Base-by-base conservation (phyloP, 768 basidiomycete genomes). In the Crepidotus variabilis region DNA sequence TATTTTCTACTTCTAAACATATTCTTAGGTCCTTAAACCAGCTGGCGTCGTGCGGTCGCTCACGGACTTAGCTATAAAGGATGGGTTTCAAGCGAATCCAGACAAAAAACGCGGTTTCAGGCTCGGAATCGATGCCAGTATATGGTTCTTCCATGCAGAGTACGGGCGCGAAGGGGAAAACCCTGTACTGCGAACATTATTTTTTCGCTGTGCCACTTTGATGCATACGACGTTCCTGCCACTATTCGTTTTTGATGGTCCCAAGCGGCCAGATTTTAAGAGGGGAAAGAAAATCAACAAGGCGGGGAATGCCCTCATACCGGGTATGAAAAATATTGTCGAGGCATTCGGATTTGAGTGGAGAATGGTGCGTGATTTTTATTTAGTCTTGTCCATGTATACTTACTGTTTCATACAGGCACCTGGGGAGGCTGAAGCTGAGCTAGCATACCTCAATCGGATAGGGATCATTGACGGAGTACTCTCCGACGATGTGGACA, bases 381-480 rank as follows among this genome's bases (percentile, higher is more conserved):
- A 4, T 34, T 34, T 24, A 18, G 3, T 23, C 47, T 18, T 10
- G 39, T n/a, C 1, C 20, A 34, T 2, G 9, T 22, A 54, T 33
- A 18, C 34, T 16, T 68, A 71, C 62, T 65, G 57, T 65, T 68
- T 60, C 65, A 61, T 63, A 22, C 50, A 86, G 86, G 94, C 93
- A 14, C 94, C 94, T 6, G 94, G 92, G 16, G 95, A 97, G 71
- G 95, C 95, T 0, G 95, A 98, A 69, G 94, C 94, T 0, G 94
- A 96, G 65, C 77, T 98, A 2, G 94, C 94, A 0, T 87, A 90
- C 59, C 76, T 98, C 52, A 94, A 93, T 63, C 76, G 80, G 3
- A 81, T 86, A 45, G 92, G 92, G 2, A 69, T 89, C 52, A 89
- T 98, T 55, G 95, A 98, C 66, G 92, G 87, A 0, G 82, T 97